phyloP scores from a whole-genome alignment of 164 flowering plant genomes.

The Houttuynia cordata region DNA sequence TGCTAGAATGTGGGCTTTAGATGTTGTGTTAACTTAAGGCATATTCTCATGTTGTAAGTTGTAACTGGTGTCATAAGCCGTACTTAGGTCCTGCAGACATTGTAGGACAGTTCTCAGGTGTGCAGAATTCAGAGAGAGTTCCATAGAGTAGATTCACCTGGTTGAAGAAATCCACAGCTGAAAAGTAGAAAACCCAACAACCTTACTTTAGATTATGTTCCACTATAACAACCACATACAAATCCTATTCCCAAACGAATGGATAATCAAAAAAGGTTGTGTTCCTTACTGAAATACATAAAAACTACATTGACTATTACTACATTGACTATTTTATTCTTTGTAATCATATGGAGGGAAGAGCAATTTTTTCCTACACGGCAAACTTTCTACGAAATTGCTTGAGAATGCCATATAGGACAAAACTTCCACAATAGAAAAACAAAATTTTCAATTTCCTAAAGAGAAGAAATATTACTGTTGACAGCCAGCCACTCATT shows the following conservation, averaged over 20 bases:
- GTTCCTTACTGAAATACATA: background rate
- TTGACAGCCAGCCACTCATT: slow-evolving; percentile 99
- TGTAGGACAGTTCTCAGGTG: slow-evolving; percentile 90
- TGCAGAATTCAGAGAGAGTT: slow-evolving; percentile 98
- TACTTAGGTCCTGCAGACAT: slow-evolving; percentile 99
- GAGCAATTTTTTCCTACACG: background rate
- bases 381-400: background rate
- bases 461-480: slow-evolving; percentile 47
- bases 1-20: background rate
- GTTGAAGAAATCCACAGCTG: slow-evolving; percentile 99
- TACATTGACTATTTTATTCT: no score
- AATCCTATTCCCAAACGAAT: no score
- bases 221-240: no score
- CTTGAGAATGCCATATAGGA: background rate
- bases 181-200: slow-evolving; percentile 21
- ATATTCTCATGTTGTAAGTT: slow-evolving; percentile 1
- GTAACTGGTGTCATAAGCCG: slow-evolving; percentile 10
- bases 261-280: background rate
- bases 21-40: slow-evolving; percentile 4
- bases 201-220: no score
- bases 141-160: slow-evolving; percentile 99
- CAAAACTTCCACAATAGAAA: background rate
- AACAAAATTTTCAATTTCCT: background rate
- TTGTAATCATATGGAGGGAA: background rate
- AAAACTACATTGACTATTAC: background rate